Evolutionary conservation across 495 filamentous ascomycete genomes (phyloP), one percentile per base, ranked within the genome.

Genomic region (Aspergillus steynii): DNA sequence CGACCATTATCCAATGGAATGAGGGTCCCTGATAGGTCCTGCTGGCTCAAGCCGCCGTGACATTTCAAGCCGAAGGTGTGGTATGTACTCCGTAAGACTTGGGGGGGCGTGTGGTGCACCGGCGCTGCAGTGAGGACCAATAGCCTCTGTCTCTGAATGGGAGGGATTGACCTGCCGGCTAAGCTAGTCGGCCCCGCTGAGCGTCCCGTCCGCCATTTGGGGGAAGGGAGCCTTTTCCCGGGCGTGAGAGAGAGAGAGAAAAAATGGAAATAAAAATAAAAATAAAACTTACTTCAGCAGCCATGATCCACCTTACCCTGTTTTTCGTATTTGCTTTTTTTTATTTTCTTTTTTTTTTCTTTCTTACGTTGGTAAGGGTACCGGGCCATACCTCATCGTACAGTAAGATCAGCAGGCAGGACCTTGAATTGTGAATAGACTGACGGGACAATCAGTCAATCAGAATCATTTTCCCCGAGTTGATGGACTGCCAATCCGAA

Each of bases 171-270:
- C 65, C 64, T 57, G 59, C 59, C 61, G 65, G 61, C 64, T 66
- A 57, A 53, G 46, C 61, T 63, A 64, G 61, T 59, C 59, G 59
- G 65, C 53, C 60, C 61, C 65, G 61, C 65, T 61, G 65, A 45
- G 62, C 60, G 58, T 68, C 65, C 65, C 65, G 62, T 64, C 65
- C 60, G 61, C 65, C 62, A 65, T 58, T 68, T 68, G 61, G 63
- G 61, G 61, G 45, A 64, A 55, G 58, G 34, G 50, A 50, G 10
- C 14, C 37, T 42, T 42, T 42, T 42, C 37, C 37, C 37, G 37
- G 37, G 29, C 54, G 34, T 61, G 48, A 50, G 54, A 2, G n/a
- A 53, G 26, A 29, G 51, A 54, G 20, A 58, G 49, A 47, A 31
- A 56, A 27, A 49, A 58, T 26, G n/a, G 29, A 56, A 51, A 32